Base-by-base conservation (phyloP, 2,329 filamentous ascomycete species). In the Venturia pyrina region DNA sequence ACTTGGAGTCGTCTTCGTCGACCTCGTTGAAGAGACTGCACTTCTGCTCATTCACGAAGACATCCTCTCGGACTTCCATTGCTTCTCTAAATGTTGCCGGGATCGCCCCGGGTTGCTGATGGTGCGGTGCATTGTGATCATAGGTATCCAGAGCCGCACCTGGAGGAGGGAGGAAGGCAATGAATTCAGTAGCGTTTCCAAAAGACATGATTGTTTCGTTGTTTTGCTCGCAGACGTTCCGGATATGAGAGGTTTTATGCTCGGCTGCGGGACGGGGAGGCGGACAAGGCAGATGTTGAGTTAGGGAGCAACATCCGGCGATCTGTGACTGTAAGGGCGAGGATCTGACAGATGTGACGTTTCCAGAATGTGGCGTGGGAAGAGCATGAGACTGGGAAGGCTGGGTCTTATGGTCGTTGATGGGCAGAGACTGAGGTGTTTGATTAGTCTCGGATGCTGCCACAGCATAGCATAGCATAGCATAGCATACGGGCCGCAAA, bases 1-100 rank as follows among this genome's bases (percentile, higher is more conserved):
- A 88, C 44, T 90, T 84, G 0, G 82, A 70, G 75, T 98, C 93
- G 73, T 97, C 91, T 0, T 82, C 78, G 78, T 97, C 93, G 69
- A 91, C 83, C 75, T 98, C 93, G 69, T 86, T 85, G 46, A 89
- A 85, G 0, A 86, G 75, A 0, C 80, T 77, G 37, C 84, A 80
- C 28, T 78, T 75, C 69, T 87, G 85, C 72, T 87, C 85, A 66
- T 82, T 76, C 46, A 84, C 78, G 69, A 83, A 87, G 69, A 87
- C 85, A 48, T 77, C 75, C 66, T 82, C 78, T 46, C 85, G 84
- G 6, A 87, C 78, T 17, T 75, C 74, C 79, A 87, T 84, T 69
- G 83, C 84, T 69, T 86, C 83, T 67, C 74, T 73, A 72, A 82
- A 83, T 66, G 74, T 70, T 66, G 77, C 73, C 2, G 80, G 80